Evolutionary conservation across 331 rosid genomes (phyloP), one percentile per base, ranked within the genome.

Genomic region (Acacia pycnantha): DNA sequence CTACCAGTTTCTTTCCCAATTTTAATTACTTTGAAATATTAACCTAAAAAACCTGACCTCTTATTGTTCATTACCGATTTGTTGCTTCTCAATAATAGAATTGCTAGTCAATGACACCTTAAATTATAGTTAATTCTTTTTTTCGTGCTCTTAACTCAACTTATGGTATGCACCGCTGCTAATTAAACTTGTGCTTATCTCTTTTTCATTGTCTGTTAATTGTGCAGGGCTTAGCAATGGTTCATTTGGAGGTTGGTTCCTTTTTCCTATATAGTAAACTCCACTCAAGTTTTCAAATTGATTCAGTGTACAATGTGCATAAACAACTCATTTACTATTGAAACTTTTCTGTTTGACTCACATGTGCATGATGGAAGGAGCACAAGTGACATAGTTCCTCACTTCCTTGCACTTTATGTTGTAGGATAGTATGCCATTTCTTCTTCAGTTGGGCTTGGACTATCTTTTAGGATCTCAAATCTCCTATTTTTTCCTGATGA

Each of bases 201-300:
- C 66, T 18, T 77, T 85, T 86, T 77, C 77, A 58, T 77, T 87
- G 68, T 83, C 22, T 86, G 56, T 58, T 85, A 58, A 54, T 56
- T 85, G 50, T 79, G 93, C 98, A 96, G 99, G 94, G 80, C 82
- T 93, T 84, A 85, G 95, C 90, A 96, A 96, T 85, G 73, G 84
- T 79, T 88, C 97, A n/a, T 89, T 94, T 85, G 87, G 90, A 92
- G 99, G 99, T 96, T 79, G 78, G 95, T 92, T 82, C 81, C 82
- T 76, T 5, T 29, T 10, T 24, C 65, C 61, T 35, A 40, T 70
- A 74, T 82, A 51, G 43, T 35, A 37, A 37, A 69, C 59, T 65
- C 70, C 35, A n/a, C 1, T 40, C 46, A 48, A 69, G 73, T 44
- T 46, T 72, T 76, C 78, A 21, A 31, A 54, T 70, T 79, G 64